These are phyloP conservation scores for Giardia duodenalis DNA, from an alignment of 208 protist species.

Conservation along the genomic window DNA sequence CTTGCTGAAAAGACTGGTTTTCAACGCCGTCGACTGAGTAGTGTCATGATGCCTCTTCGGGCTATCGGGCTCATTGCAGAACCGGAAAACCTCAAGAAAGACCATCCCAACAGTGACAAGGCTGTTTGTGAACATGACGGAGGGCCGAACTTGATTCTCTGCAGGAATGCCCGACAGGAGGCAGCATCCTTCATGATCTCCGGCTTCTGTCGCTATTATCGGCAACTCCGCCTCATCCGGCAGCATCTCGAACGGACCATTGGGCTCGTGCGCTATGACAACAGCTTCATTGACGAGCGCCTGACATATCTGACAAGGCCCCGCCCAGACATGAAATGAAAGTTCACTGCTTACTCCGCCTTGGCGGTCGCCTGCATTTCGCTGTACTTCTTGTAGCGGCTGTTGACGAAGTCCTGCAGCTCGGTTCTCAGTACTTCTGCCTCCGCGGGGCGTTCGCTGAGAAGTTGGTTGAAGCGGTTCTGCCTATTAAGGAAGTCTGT, in stretches of 20 bases:
- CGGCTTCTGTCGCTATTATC: not conserved
- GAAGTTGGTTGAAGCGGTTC: conserved; percentile 27
- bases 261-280: not conserved
- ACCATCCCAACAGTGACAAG: not conserved
- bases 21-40: not conserved
- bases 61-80: not conserved
- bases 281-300: not conserved
- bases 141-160: not conserved
- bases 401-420: conserved; percentile 13
- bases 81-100: not conserved
- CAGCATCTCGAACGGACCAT: not conserved
- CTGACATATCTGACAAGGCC: not conserved
- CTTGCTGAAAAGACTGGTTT: not conserved
- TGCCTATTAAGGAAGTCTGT: conserved; percentile 21
- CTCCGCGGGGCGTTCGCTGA: not conserved
- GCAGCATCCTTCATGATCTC: not conserved
- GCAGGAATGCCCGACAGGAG: not conserved
- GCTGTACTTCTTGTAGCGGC: not conserved
- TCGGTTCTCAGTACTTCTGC: not conserved
- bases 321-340: not conserved
- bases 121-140: not conserved
- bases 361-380: not conserved
- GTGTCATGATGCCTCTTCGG: not conserved
- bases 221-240: not conserved
- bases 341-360: not conserved